phyloP scores from a whole-genome alignment of 1,139 yeast species.

The Geotrichum reessii region DNA sequence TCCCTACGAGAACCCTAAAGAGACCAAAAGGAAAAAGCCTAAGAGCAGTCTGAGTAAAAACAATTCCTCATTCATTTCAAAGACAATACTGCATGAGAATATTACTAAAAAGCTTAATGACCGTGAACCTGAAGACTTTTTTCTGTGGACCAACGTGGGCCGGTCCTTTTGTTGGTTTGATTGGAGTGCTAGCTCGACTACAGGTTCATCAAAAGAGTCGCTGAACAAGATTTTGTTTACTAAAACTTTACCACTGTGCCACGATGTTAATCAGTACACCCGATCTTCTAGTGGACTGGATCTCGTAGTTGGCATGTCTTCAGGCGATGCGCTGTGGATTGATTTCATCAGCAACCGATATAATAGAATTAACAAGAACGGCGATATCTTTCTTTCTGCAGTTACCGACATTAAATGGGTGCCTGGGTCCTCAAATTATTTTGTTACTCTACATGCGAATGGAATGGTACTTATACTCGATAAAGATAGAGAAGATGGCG shows the following conservation, averaged over 20 bases:
- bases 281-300: conserved; percentile 42
- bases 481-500: conserved; percentile 40
- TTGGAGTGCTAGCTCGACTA: conserved; percentile 19
- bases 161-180: conserved; percentile 38
- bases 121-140: conserved; percentile 30
- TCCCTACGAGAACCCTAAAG: conserved; percentile 1
- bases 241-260: conserved; percentile 41
- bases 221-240: conserved; percentile 38
- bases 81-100: conserved; percentile 38
- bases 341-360: conserved; percentile 46
- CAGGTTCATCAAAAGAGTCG: conserved; percentile 33
- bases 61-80: conserved; percentile 38
- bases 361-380: conserved; percentile 48
- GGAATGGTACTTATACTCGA: conserved; percentile 41
- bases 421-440: conserved; percentile 38
- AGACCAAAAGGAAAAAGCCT: conserved; percentile 28
- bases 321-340: conserved; percentile 55
- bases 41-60: conserved; percentile 36
- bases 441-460: conserved; percentile 40
- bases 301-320: conserved; percentile 46
- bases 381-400: conserved; percentile 34
- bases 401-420: conserved; percentile 40
- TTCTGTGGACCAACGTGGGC: conserved; percentile 36
- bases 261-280: conserved; percentile 36
- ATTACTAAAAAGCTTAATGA: conserved; percentile 33